Evolutionary conservation across 2,329 filamentous ascomycete species (phyloP).

Genomic region (Cercospora brassicicola): DNA sequence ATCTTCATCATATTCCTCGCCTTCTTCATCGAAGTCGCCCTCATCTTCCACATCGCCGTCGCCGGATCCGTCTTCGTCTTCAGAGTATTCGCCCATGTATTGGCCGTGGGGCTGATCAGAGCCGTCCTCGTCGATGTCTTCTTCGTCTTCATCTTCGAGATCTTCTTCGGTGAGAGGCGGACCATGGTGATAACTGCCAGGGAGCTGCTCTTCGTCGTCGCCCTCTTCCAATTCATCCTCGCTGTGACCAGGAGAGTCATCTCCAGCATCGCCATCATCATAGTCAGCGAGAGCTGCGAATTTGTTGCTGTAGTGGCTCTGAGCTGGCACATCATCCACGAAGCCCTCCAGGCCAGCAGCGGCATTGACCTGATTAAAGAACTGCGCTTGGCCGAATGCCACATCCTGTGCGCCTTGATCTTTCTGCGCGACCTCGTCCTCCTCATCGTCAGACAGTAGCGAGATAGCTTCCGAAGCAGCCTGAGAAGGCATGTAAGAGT

Average conservation of each 20-base stretch:
- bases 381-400: conserved; percentile 13
- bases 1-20: conserved; percentile 16
- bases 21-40: conserved; percentile 12
- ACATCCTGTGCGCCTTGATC: background rate
- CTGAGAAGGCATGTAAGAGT: conserved; percentile 24
- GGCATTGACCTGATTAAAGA: conserved; percentile 11
- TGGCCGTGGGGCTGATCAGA: conserved; percentile 17
- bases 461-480: conserved; percentile 25
- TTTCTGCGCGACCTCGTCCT: conserved; percentile 10
- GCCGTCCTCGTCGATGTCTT: conserved; percentile 22
- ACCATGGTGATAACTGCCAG: conserved; percentile 22
- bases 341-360: background rate
- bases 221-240: conserved; percentile 16
- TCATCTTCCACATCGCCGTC: conserved; percentile 17
- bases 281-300: conserved; percentile 17
- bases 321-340: background rate
- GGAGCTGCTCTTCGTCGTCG: conserved; percentile 16
- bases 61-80: conserved; percentile 10
- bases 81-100: conserved; percentile 9
- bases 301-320: conserved; percentile 9
- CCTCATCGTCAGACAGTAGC: conserved; percentile 27
- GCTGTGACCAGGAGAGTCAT: conserved; percentile 19
- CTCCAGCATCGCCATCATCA: conserved; percentile 14
- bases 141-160: conserved; percentile 24
- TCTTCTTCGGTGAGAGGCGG: conserved; percentile 20